phyloP scores from a whole-genome alignment of 768 basidiomycete genomes.

The Hericium erinaceus region DNA sequence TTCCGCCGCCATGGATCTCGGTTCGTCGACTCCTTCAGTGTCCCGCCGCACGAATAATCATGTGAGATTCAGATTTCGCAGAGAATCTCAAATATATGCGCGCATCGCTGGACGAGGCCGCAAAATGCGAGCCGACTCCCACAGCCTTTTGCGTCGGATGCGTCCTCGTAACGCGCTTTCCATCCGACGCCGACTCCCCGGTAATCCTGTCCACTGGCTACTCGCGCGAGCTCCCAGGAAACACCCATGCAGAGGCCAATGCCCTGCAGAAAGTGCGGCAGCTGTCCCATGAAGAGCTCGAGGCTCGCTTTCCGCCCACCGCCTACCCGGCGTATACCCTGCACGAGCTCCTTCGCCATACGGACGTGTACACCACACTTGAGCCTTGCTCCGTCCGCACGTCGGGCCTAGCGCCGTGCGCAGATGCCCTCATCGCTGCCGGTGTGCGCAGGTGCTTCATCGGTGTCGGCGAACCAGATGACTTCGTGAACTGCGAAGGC shows the following conservation, averaged over 20 bases:
- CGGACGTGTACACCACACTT: conserved; percentile 89
- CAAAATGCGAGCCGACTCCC: conserved; percentile 55
- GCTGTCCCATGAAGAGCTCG: conserved; percentile 37
- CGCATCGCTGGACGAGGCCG: conserved; percentile 62
- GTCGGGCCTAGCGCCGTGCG: conserved; percentile 80
- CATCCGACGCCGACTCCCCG: conserved; percentile 26
- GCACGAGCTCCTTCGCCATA: conserved; percentile 42
- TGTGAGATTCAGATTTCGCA: neutral
- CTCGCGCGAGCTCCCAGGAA: conserved; percentile 86
- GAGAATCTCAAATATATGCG: conserved; percentile 39
- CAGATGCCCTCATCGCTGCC: conserved; percentile 70
- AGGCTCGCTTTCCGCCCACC: conserved; percentile 31
- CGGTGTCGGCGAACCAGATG: conserved; percentile 84
- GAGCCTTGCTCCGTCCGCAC: conserved; percentile 91
- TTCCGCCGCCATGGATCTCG: neutral
- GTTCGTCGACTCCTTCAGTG: neutral
- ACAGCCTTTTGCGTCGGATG: conserved; percentile 93
- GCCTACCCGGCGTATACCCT: conserved; percentile 24
- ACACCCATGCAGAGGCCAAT: conserved; percentile 96
- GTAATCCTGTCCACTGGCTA: conserved; percentile 70
- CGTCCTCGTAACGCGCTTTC: conserved; percentile 47
- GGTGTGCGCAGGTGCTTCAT: conserved; percentile 71
- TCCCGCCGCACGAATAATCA: neutral
- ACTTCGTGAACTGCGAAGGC: conserved; percentile 93
- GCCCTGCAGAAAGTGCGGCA: conserved; percentile 63